Evolutionary conservation across 805 yeast genomes (phyloP), one percentile per base, ranked within the genome.

Genomic region (Cyberlindnera petersonii): DNA sequence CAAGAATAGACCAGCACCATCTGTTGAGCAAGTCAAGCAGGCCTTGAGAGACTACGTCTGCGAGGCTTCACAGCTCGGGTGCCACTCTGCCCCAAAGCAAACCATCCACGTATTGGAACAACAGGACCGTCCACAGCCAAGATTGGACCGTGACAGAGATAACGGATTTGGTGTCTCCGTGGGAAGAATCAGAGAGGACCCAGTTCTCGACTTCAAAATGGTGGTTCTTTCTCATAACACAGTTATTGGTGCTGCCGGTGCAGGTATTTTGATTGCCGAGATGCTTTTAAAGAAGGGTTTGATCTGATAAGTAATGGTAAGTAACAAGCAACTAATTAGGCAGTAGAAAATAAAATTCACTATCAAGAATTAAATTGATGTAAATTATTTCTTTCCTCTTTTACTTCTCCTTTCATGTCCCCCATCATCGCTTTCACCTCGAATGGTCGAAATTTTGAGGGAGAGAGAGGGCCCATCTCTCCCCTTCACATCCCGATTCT

Each of bases 161-260:
- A 75, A 72, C 37, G 98, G 98, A 23, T 89, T 77, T 65, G 94
- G 95, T 55, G 96, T 91, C 37, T 75, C 94, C 32, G 97, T 93
- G 36, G 98, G 98, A 35, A 77, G 98, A 66, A 68, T 93, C 44
- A 82, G 98, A 70, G 85, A 79, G 53, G 98, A 93, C 61, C 88
- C 95, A 8, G 86, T 93, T 10, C 73, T 93, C 53, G 98, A 93
- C 64, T 79, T 75, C 71, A 93, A 93, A 69, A 91, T 93, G 89
- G 96, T 93, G 39, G 93, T 88, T n/a, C 71, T 93, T 50, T 89
- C 97, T 20, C 98, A 93, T 66, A 93, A 93, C 74, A 93, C 98
- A 39, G 76, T 93, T 55, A 86, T 93, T 51, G 98, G 98, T 59
- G 98, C 98, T 58, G 98, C 98, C 19, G 98, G 98, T 61, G 84